Percentiles rank a stretch among this genome's conserved stretches.
These are phyloP conservation scores for Acer negundo DNA, from an alignment of 345 rosid genomes.

Conservation along the genomic window DNA sequence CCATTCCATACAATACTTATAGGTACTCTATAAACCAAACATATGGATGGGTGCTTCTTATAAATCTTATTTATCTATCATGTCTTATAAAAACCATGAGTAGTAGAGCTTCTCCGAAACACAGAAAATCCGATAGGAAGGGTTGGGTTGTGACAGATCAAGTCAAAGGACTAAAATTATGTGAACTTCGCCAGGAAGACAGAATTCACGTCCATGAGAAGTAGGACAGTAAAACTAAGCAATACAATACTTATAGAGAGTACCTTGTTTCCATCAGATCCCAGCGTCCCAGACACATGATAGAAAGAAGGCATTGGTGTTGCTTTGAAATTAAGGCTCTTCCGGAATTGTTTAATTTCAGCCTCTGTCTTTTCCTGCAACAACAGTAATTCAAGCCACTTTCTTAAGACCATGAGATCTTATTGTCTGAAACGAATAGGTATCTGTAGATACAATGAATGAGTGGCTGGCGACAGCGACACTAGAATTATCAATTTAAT, in stretches of 20 bases:
- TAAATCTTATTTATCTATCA: background rate
- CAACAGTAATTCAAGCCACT: conserved; percentile 12
- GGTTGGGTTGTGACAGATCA: background rate
- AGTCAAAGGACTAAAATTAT: background rate
- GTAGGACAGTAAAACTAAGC: background rate
- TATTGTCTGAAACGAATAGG: background rate
- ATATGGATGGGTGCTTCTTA: background rate
- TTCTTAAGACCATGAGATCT: background rate
- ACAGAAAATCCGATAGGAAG: too few relatives aligned
- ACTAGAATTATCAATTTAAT: background rate
- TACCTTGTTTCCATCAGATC: conserved; percentile 61
- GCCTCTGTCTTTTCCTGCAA: conserved; percentile 66
- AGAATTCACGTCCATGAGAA: background rate
- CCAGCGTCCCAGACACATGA: conserved; percentile 29
- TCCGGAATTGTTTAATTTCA: conserved; percentile 64
- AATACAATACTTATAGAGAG: conserved; percentile 12
- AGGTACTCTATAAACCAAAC: too few relatives aligned
- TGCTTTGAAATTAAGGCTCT: conserved; percentile 85
- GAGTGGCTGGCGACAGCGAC: background rate
- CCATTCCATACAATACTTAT: too few relatives aligned
- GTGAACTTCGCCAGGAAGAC: background rate
- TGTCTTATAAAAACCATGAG: background rate
- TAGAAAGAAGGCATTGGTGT: conserved; percentile 92
- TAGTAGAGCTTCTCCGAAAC: too few relatives aligned
- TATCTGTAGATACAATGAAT: conserved; percentile 10